These are phyloP conservation scores for Leccinum disarticulatum DNA, from an alignment of 768 basidiomycete species.

Conservation along the genomic window DNA sequence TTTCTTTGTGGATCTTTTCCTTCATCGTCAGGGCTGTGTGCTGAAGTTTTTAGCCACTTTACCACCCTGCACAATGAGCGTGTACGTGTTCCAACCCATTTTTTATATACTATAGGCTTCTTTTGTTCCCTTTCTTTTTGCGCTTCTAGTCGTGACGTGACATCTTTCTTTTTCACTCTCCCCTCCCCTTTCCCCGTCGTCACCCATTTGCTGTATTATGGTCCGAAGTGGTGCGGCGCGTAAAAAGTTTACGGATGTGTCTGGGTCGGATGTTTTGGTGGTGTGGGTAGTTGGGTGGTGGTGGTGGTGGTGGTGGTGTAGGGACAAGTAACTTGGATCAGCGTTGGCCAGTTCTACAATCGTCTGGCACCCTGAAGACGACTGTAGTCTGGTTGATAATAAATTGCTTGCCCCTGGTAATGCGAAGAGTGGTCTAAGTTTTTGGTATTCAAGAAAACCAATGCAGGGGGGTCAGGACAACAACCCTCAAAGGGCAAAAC, in stretches of 20 bases:
- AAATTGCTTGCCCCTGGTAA: background rate
- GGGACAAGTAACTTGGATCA: constrained; percentile 10
- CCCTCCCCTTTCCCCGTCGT: background rate
- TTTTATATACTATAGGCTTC: constrained; percentile 35
- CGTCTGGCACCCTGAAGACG: constrained; percentile 9
- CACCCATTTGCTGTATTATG: constrained; percentile 14
- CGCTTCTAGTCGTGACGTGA: constrained; percentile 23
- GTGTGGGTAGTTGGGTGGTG: background rate
- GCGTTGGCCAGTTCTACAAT: constrained; percentile 2
- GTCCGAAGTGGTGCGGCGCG: constrained; percentile 17
- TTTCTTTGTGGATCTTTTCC: constrained; percentile 13
- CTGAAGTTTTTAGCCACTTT: constrained; percentile 15
- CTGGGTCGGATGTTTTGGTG: constrained; percentile 16
- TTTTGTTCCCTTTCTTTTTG: constrained; percentile 10
- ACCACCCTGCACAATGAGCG: constrained; percentile 12
- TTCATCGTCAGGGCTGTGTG: constrained; percentile 9
- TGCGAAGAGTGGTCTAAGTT: background rate
- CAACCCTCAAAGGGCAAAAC: background rate
- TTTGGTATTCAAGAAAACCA: background rate
- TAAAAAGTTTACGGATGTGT: constrained; percentile 15
- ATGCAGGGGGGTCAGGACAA: background rate
- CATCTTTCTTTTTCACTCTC: constrained; percentile 9
- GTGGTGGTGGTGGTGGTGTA: constrained; percentile 2
- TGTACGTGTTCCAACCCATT: constrained; percentile 25
- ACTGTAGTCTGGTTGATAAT: constrained; percentile 11